These are phyloP conservation scores for Colletotrichum lupini DNA, from an alignment of 2,329 filamentous ascomycete genomes.

Conservation along the genomic window DNA sequence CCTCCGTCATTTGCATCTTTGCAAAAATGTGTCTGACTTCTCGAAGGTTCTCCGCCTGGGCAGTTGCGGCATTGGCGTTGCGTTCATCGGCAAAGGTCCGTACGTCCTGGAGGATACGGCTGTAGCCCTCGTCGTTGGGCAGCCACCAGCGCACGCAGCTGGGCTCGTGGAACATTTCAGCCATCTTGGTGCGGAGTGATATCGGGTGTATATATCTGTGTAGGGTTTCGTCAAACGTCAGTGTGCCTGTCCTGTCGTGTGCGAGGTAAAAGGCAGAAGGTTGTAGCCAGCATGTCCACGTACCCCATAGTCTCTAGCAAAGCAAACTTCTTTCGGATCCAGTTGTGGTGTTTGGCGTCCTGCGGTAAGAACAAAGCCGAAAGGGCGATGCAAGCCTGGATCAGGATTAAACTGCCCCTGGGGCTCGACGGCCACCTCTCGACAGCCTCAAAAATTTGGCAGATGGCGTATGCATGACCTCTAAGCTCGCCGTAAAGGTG, in stretches of 20 bases:
- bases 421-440: slow-evolving; percentile 77
- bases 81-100: slow-evolving; percentile 85
- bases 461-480: slow-evolving; percentile 74
- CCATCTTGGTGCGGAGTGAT: slow-evolving; percentile 79
- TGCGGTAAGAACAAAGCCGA: slow-evolving; percentile 83
- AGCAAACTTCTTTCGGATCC: slow-evolving; percentile 84
- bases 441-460: slow-evolving; percentile 83
- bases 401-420: slow-evolving; percentile 75
- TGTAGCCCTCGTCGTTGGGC: slow-evolving; percentile 81
- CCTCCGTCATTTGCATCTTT: slow-evolving; percentile 56
- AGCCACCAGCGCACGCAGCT: slow-evolving; percentile 89
- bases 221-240: background rate
- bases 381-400: slow-evolving; percentile 82
- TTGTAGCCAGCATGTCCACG: slow-evolving; percentile 46
- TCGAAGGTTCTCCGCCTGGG: slow-evolving; percentile 73
- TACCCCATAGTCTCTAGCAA: slow-evolving; percentile 83
- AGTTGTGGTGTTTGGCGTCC: slow-evolving; percentile 78
- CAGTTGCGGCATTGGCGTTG: slow-evolving; percentile 67
- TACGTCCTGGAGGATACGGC: slow-evolving; percentile 78
- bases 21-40: slow-evolving; percentile 82
- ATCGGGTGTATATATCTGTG: slow-evolving; percentile 84
- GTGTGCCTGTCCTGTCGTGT: background rate
- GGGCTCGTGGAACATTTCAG: slow-evolving; percentile 77
- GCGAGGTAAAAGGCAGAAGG: slow-evolving; percentile 1
- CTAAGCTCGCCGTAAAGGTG: slow-evolving; percentile 65